phyloP scores from a whole-genome alignment of 2,329 filamentous ascomycete species.

The Scolecobasidium constrictum region DNA sequence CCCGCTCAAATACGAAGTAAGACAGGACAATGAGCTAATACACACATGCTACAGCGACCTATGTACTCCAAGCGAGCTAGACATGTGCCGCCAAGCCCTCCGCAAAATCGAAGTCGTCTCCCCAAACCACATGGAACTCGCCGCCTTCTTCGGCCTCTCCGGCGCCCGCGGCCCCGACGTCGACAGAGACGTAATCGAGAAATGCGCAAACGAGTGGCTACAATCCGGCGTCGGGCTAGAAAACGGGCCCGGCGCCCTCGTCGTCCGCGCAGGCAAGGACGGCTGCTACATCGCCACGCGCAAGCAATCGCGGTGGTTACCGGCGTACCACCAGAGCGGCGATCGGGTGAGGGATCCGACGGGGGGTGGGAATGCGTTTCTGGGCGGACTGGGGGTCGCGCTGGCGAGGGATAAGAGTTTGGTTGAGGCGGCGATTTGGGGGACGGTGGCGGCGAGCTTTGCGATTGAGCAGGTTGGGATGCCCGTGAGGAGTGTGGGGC shows the following conservation, averaged over 20 bases:
- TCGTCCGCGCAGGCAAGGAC: conserved; percentile 60
- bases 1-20: too few relatives aligned
- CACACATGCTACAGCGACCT: conserved; percentile 55
- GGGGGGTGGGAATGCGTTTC: conserved; percentile 84
- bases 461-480: conserved; percentile 91
- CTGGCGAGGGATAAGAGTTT: conserved; percentile 47
- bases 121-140: conserved; percentile 86
- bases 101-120: conserved; percentile 49
- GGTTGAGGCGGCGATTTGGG: conserved; percentile 66
- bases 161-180: conserved; percentile 24
- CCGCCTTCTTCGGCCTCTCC: conserved; percentile 60
- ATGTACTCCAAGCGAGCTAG: conserved; percentile 57
- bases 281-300: conserved; percentile 49
- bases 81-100: conserved; percentile 42
- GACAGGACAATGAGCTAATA: too few relatives aligned
- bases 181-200: conserved; percentile 27
- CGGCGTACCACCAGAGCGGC: conserved; percentile 55
- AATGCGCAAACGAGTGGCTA: conserved; percentile 27
- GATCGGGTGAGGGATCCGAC: conserved; percentile 76
- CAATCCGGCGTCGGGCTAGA: conserved; percentile 22
- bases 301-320: conserved; percentile 51
- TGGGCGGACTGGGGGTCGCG: conserved; percentile 51
- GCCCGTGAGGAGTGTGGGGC: conserved; percentile 41
- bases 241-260: conserved; percentile 42
- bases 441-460: conserved; percentile 75